Evolutionary conservation across 129 eudicot species (phyloP).

Genomic region (Apium graveolens): DNA sequence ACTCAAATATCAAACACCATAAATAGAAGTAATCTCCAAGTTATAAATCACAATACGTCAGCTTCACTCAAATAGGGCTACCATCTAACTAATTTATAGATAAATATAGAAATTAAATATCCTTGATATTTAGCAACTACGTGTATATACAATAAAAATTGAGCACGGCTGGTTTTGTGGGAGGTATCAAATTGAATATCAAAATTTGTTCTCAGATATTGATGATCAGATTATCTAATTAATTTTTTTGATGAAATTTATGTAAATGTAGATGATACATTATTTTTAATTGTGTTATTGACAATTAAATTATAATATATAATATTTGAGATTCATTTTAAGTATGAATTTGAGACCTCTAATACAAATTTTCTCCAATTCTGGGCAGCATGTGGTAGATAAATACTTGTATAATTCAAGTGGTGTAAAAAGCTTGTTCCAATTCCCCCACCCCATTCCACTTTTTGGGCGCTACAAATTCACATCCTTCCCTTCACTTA

Average conservation of each 20-base stretch:
- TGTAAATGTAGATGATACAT: no score
- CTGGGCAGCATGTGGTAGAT: constrained; percentile 17
- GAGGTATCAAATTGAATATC: no score
- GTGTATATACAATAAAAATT: background rate
- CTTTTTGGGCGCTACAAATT: constrained; percentile 54
- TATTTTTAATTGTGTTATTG: no score
- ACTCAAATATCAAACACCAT: background rate
- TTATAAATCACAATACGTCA: background rate
- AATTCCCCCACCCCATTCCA: constrained; percentile 20
- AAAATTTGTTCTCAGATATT: no score
- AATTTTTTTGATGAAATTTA: no score
- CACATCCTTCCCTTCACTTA: constrained; percentile 37
- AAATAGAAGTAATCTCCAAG: background rate
- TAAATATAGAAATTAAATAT: background rate
- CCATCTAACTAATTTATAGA: background rate
- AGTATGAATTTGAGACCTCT: no score
- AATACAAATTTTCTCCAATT: background rate
- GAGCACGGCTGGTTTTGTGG: no score
- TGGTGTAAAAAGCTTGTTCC: constrained; percentile 37
- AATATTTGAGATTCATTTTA: no score
- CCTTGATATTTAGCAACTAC: background rate
- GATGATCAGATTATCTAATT: no score
- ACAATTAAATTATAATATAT: no score
- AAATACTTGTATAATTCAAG: constrained; percentile 26
- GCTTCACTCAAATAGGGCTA: background rate